These are phyloP conservation scores for Cutaneotrichosporon sp. DNA, from an alignment of 1,284 basidiomycete genomes.

Conservation along the genomic window DNA sequence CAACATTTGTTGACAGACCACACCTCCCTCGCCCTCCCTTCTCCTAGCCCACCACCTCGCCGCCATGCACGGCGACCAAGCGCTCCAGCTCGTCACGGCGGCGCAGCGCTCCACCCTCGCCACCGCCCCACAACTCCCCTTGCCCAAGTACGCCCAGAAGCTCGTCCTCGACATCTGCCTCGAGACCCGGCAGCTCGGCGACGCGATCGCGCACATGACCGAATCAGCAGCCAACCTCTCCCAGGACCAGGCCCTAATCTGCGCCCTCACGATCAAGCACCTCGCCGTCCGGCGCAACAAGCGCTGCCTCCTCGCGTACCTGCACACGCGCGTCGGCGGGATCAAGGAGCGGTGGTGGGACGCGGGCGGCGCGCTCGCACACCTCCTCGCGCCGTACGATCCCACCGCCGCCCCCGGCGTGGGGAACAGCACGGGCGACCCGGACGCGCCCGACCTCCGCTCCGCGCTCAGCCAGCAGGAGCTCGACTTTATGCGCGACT, in stretches of 20 bases:
- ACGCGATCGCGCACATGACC: constrained; percentile 50
- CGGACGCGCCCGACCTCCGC: constrained; percentile 61
- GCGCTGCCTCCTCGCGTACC: constrained; percentile 89
- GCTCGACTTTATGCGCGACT: constrained; percentile 83
- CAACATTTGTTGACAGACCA: constrained; percentile 2
- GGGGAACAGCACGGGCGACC: constrained; percentile 20
- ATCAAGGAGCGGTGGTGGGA: constrained; percentile 86
- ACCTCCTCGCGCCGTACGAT: constrained; percentile 65
- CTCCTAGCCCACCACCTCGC: not conserved
- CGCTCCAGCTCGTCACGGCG: constrained; percentile 81
- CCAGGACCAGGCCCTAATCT: constrained; percentile 58
- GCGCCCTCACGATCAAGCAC: constrained; percentile 80
- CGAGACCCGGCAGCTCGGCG: constrained; percentile 83
- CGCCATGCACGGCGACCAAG: constrained; percentile 69
- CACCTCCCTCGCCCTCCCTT: not conserved
- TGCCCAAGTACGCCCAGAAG: constrained; percentile 89
- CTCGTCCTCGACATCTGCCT: constrained; percentile 82
- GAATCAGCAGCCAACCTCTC: constrained; percentile 42
- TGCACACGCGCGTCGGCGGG: constrained; percentile 76
- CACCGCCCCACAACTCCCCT: constrained; percentile 60
- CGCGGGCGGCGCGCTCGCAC: constrained; percentile 85
- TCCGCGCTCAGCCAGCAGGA: constrained; percentile 83
- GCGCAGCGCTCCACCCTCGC: constrained; percentile 79
- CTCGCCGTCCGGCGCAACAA: constrained; percentile 88
- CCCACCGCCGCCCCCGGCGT: not conserved